Evolutionary conservation across 176 grass and related monocot genomes (phyloP), one percentile per base, ranked within the genome.

Genomic region (Oryza glumipatula): DNA sequence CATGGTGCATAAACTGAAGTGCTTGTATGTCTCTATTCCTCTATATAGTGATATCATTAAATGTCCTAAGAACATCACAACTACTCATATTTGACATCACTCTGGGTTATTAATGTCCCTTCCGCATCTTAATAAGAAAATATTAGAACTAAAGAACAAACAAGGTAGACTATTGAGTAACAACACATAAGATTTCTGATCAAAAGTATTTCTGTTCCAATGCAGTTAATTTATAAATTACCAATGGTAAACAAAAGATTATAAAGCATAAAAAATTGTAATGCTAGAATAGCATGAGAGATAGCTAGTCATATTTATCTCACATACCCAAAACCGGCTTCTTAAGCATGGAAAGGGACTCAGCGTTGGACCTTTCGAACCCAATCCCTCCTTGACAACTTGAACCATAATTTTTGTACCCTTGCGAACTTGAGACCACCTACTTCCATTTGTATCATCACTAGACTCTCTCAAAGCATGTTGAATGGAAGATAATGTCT

Each of bases 391-490:
- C 90, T 95, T 98, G 74, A 94, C 83, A 85, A 98, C 93, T 92
- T 98, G 96, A 90, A 95, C 96, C 86, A 98, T 77, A 72, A 98
- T 78, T 90, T 93, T 93, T 67, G 96, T 94, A 43, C 96, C 96
- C 83, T 92, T 89, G 66, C 82, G 91, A 85, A 98, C 87, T 80
- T 98, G 86, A 81, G 74, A 84, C 96, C 96, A 95, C 22, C 87
- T 91, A 83, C 82, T 92, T 84, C 78, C 74, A 81, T 87, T 91
- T 74, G 72, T 93, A 64, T 79, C 82, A 65, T 80, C 78, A 17
- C 68, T 89, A 77, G 70, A 87, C 73, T 87, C 83, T 48, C 83
- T 72, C 75, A 90, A 79, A 90, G 84, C 47, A 90, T 86, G 79
- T 78, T 90, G 88, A 60, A 90, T 86, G 69, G 84, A 90, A 67